phyloP scores from a whole-genome alignment of 768 basidiomycete species.

The Tricholoma furcatifolium region DNA sequence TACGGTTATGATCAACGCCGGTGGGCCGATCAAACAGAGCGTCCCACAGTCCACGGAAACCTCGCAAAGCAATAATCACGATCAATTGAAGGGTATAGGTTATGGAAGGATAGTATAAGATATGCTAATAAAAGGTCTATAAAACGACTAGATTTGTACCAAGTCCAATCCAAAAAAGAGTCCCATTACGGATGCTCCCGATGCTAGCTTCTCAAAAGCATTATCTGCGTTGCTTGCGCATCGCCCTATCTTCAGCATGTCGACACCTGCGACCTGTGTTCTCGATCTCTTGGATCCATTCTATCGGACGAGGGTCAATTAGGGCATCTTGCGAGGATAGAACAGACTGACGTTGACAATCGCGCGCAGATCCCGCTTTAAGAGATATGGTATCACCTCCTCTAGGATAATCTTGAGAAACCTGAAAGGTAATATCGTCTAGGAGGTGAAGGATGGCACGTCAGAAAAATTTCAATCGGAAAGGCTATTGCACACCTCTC shows the following conservation, averaged over 20 bases:
- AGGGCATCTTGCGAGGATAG: not conserved
- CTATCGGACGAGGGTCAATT: slow-evolving; percentile 12
- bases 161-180: not conserved
- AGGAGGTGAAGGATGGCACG: not conserved
- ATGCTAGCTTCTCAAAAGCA: not conserved
- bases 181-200: not conserved
- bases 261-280: slow-evolving; percentile 35
- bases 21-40: not conserved
- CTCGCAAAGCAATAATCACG: not conserved
- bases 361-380: slow-evolving; percentile 26
- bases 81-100: not conserved
- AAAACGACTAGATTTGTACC: not conserved
- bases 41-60: not conserved
- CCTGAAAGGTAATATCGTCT: slow-evolving; percentile 72
- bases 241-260: slow-evolving; percentile 29
- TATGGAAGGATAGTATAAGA: not conserved
- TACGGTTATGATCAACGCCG: slow-evolving; percentile 18
- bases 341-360: slow-evolving; percentile 17
- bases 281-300: slow-evolving; percentile 31
- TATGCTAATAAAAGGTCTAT: not conserved
- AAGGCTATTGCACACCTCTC: slow-evolving; percentile 39
- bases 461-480: not conserved
- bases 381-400: slow-evolving; percentile 71
- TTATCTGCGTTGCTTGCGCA: slow-evolving; percentile 18
- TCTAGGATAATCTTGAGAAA: slow-evolving; percentile 66